Base-by-base conservation (phyloP, 345 rosid genomes). In the Populus tremula region DNA sequence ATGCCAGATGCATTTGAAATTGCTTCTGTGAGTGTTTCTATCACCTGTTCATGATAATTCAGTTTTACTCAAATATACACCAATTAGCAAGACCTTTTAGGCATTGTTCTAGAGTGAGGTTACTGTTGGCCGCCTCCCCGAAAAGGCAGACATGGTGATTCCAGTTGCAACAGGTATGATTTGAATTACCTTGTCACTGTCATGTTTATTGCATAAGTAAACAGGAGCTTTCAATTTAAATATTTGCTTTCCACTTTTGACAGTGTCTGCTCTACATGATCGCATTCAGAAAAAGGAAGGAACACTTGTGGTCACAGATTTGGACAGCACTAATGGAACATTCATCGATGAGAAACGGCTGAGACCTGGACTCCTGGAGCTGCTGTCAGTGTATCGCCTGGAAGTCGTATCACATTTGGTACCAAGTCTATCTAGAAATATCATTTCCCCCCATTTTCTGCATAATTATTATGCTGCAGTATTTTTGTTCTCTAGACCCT, bases 321-420 rank as follows among this genome's bases (percentile, higher is more conserved):
- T 93, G 87, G 91, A 92, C 77, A 92, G 99, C 68, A 96, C 98
- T 2, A 96, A 92, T 29, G 98, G 97, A 49, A 92, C 99, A 16
- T 96, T 89, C 84, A 84, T 96, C 25, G 84, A 91, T 79, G 85
- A 91, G 59, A 86, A 78, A 78, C 88, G 91, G 41, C 80, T 95
- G 35, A 86, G 61, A 53, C 98, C 99, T 43, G 98, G 97, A 76
- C 36, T 33, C 36, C 36, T 33, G 36, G 36, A 33, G 91, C 85
- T 75, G 84, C 80, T 31, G 80, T 87, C 23, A 43, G 82, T 74
- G 91, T 84, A 59, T 66, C 90, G 27, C 78, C 93, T 0, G 99
- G 96, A 54, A 90, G 86, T 39, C 76, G 76, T 70, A 76, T 95
- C 86, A 91, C 81, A 27, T 95, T 93, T 67, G 96, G 99, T 92